A percentile compares a stretch with the other conserved stretches of the same genome.
phyloP scores from a whole-genome alignment of 169 alveolate genomes.

The Cryptosporidium viatorum region DNA sequence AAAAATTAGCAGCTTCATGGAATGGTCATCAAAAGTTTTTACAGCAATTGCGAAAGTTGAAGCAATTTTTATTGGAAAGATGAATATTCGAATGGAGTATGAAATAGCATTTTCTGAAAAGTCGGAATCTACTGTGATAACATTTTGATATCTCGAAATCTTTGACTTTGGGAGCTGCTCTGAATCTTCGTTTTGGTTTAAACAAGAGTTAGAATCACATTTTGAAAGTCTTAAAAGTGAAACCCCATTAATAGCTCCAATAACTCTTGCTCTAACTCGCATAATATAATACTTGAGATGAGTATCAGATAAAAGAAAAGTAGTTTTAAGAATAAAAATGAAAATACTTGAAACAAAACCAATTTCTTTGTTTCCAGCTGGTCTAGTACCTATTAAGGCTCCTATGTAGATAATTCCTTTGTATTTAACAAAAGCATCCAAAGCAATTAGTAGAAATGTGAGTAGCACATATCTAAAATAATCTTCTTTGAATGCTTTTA shows the following conservation, averaged over 20 bases:
- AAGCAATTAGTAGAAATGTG: background rate
- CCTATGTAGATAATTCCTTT: conserved; percentile 31
- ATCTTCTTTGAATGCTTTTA: conserved; percentile 31
- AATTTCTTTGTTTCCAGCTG: background rate
- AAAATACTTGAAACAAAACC: conserved; percentile 12
- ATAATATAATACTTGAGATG: conserved; percentile 36
- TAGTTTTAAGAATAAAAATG: conserved; percentile 18
- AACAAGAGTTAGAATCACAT: conserved; percentile 4
- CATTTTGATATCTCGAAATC: conserved; percentile 61
- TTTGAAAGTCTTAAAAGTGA: conserved; percentile 39
- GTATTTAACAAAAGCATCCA: conserved; percentile 64
- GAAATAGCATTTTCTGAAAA: conserved; percentile 65
- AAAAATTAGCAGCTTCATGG: conserved; percentile 18
- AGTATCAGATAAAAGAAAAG: conserved; percentile 30
- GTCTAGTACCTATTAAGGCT: conserved; percentile 23
- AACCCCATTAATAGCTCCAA: conserved; percentile 68
- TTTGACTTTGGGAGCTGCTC: conserved; percentile 39
- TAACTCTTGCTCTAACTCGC: conserved; percentile 56
- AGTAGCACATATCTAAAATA: conserved; percentile 2
- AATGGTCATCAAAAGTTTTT: conserved; percentile 19
- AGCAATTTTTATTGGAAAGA: conserved; percentile 13
- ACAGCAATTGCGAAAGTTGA: conserved; percentile 54
- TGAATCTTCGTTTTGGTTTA: background rate
- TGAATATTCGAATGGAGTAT: conserved; percentile 25
- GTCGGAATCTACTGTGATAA: conserved; percentile 55